phyloP scores from a whole-genome alignment of 2,329 filamentous ascomycete genomes.

The Trichophyton benhamiae region DNA sequence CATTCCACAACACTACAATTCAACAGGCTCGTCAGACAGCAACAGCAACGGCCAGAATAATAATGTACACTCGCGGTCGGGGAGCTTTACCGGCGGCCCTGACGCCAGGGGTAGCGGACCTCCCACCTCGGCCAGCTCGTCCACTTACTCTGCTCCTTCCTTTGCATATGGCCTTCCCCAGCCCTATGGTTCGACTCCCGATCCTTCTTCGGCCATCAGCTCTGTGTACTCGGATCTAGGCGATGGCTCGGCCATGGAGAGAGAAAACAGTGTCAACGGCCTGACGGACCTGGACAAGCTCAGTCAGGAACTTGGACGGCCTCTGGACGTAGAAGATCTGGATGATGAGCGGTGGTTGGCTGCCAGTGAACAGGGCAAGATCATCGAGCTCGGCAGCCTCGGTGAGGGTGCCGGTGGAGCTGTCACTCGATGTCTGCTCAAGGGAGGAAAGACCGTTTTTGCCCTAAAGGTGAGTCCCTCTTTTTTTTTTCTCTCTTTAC shows the following conservation, averaged over 20 bases:
- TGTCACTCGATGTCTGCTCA: slow-evolving; percentile 79
- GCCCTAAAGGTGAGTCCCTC: slow-evolving; percentile 65
- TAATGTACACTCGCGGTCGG: slow-evolving; percentile 67
- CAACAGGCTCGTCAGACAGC: slow-evolving; percentile 57
- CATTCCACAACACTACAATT: slow-evolving; percentile 42
- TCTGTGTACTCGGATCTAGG: slow-evolving; percentile 72
- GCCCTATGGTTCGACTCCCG: slow-evolving; percentile 54
- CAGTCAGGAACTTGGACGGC: slow-evolving; percentile 67
- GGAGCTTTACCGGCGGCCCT: slow-evolving; percentile 56
- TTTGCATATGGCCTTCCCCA: slow-evolving; percentile 61
- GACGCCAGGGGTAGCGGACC: slow-evolving; percentile 62
- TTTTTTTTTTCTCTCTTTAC: background rate
- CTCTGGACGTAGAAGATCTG: slow-evolving; percentile 81
- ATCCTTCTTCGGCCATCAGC: slow-evolving; percentile 78
- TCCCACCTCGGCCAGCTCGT: slow-evolving; percentile 74
- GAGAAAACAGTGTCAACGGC: slow-evolving; percentile 67
- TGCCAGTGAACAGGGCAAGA: slow-evolving; percentile 76
- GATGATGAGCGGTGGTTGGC: slow-evolving; percentile 94
- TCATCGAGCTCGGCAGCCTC: slow-evolving; percentile 75
- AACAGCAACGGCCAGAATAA: background rate
- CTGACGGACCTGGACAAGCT: slow-evolving; percentile 68
- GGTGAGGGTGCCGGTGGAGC: slow-evolving; percentile 94
- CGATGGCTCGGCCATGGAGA: slow-evolving; percentile 66
- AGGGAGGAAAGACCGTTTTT: slow-evolving; percentile 86
- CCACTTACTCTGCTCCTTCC: slow-evolving; percentile 69